These are phyloP conservation scores for Neurospora terricola DNA, from an alignment of 495 filamentous ascomycete genomes.

Conservation along the genomic window DNA sequence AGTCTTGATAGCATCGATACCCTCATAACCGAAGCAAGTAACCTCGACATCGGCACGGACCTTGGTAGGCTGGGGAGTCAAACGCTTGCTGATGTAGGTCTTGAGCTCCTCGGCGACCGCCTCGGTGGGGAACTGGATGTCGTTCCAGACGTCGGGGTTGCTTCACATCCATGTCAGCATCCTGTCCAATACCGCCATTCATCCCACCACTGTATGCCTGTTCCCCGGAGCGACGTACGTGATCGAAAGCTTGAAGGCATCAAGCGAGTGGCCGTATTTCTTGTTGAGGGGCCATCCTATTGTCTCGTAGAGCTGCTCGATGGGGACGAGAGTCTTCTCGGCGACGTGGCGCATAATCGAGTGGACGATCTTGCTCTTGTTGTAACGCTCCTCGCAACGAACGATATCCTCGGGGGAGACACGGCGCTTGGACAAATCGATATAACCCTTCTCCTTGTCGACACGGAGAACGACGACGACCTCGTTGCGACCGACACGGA, in stretches of 20 bases:
- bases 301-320: constrained; percentile 83
- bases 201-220: neutral
- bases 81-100: constrained; percentile 87
- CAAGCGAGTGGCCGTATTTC: constrained; percentile 92
- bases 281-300: constrained; percentile 97
- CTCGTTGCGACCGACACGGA: constrained; percentile 93
- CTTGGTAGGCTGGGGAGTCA: constrained; percentile 95
- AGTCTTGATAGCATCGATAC: constrained; percentile 93
- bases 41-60: constrained; percentile 97
- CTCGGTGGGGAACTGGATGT: constrained; percentile 77
- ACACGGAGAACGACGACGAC: constrained; percentile 96
- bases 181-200: neutral
- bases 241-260: constrained; percentile 98
- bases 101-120: constrained; percentile 79
- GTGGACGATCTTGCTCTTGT: constrained; percentile 99
- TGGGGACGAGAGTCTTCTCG: constrained; percentile 88
- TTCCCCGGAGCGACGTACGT: constrained; percentile 49
- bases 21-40: constrained; percentile 96
- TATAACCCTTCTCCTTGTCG: constrained; percentile 99
- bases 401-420: constrained; percentile 95
- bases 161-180: constrained; percentile 29
- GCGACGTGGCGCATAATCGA: constrained; percentile 96
- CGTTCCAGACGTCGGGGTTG: constrained; percentile 93
- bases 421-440: constrained; percentile 95
- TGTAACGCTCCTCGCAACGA: constrained; percentile 97